phyloP scores from a whole-genome alignment of 2,329 filamentous ascomycete genomes.

The Fusarium xylarioides region DNA sequence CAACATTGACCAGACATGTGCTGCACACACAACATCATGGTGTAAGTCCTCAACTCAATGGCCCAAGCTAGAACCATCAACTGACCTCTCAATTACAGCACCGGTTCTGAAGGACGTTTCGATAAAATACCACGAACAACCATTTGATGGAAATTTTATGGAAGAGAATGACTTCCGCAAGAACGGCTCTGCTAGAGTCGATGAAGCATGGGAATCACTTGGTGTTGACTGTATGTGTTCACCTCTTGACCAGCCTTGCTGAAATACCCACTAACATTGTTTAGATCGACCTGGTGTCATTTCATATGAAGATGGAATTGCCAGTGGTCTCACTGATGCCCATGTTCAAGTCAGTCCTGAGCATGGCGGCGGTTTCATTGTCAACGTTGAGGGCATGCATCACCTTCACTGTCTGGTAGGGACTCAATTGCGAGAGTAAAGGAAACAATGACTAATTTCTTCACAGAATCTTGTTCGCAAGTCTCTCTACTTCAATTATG shows the following conservation, averaged over 20 bases:
- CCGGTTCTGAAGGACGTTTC: constrained; percentile 48
- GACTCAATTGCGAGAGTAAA: fast-evolving
- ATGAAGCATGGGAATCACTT: constrained; percentile 62
- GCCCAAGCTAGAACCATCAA: fast-evolving
- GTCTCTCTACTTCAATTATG: constrained; percentile 66
- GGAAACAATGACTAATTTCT: not conserved
- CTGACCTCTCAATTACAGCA: constrained; percentile 34
- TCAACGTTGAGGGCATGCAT: constrained; percentile 66
- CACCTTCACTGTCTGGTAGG: constrained; percentile 66
- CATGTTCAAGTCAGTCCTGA: constrained; percentile 65
- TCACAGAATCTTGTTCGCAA: constrained; percentile 65
- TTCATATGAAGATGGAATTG: constrained; percentile 56
- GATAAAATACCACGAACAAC: constrained; percentile 45
- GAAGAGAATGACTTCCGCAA: constrained; percentile 63
- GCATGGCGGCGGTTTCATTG: constrained; percentile 67
- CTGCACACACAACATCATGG: constrained; percentile 48
- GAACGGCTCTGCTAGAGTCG: constrained; percentile 60
- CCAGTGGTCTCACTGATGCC: constrained; percentile 60
- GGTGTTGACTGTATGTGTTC: constrained; percentile 55
- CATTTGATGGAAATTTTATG: constrained; percentile 67
- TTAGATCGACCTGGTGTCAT: constrained; percentile 59
- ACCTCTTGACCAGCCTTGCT: fast-evolving
- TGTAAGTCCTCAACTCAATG: constrained; percentile 43
- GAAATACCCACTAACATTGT: not conserved
- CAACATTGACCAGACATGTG: constrained; percentile 38